These are phyloP conservation scores for Phyllosticta capitalensis DNA, from an alignment of 2,329 filamentous ascomycete genomes.

Conservation along the genomic window DNA sequence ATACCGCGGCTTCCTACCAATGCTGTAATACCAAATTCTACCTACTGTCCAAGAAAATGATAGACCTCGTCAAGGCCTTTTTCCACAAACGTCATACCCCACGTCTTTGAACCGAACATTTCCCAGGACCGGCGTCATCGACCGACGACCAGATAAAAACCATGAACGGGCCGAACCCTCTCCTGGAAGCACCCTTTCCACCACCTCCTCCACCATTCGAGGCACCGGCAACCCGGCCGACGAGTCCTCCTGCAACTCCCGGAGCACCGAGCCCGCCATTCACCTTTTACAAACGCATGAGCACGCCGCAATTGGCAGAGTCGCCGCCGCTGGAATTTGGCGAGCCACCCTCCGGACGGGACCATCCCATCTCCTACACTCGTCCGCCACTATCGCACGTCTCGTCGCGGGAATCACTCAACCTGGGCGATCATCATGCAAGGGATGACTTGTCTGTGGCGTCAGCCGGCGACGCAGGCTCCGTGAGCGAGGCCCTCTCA, in stretches of 20 bases:
- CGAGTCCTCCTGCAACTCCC: slow-evolving; percentile 29
- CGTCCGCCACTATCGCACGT: slow-evolving; percentile 25
- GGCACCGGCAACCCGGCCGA: slow-evolving; percentile 22
- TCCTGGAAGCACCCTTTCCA: not conserved
- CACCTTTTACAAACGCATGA: slow-evolving; percentile 26
- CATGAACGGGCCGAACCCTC: slow-evolving; percentile 24
- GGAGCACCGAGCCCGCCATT: slow-evolving; percentile 24
- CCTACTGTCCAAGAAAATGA: slow-evolving; percentile 3
- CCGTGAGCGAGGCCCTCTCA: slow-evolving; percentile 14
- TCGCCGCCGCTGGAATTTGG: slow-evolving; percentile 30
- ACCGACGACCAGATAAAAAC: not conserved
- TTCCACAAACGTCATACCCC: not conserved
- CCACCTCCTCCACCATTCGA: slow-evolving; percentile 18
- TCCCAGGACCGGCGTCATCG: not conserved
- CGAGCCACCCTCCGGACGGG: slow-evolving; percentile 23
- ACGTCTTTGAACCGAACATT: slow-evolving; percentile 1
- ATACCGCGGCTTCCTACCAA: not conserved
- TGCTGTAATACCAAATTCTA: not conserved
- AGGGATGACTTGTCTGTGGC: slow-evolving; percentile 24
- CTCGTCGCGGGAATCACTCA: slow-evolving; percentile 28
- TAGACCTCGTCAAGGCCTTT: not conserved
- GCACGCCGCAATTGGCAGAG: slow-evolving; percentile 20
- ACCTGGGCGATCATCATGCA: slow-evolving; percentile 25
- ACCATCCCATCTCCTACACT: slow-evolving; percentile 27
- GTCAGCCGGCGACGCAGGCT: slow-evolving; percentile 19